Conservation (phyloP, 345 rosid genomes). For the Populus davidiana region DNA sequence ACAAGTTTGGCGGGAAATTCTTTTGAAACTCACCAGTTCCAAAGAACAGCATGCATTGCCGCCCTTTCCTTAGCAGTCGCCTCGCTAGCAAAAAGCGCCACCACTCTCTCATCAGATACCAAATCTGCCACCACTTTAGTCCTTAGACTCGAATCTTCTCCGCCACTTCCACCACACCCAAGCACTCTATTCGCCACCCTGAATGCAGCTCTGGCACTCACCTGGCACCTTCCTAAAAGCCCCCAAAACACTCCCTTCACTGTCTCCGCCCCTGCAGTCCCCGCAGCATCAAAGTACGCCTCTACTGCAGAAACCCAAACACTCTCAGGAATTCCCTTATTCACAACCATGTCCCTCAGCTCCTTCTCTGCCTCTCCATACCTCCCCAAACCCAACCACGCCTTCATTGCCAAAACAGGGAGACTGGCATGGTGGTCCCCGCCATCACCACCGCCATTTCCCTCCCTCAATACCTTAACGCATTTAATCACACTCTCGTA, state of each 20-base stretch:
- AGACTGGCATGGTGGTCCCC: slow-evolving; percentile 77
- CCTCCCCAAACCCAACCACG: slow-evolving; percentile 84
- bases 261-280: slow-evolving; percentile 92
- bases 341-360: slow-evolving; percentile 75
- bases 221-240: slow-evolving; percentile 75
- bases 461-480: slow-evolving; percentile 77
- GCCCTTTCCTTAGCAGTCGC: slow-evolving; percentile 57
- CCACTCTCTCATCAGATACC: slow-evolving; percentile 79
- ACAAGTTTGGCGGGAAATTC: not conserved
- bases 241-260: slow-evolving; percentile 83
- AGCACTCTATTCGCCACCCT: slow-evolving; percentile 67
- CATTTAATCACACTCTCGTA: slow-evolving; percentile 85
- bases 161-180: slow-evolving; percentile 45
- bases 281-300: slow-evolving; percentile 77
- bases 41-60: slow-evolving; percentile 81
- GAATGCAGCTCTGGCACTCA: slow-evolving; percentile 78
- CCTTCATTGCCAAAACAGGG: slow-evolving; percentile 98
- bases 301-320: slow-evolving; percentile 95
- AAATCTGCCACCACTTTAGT: slow-evolving; percentile 69
- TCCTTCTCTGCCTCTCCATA: slow-evolving; percentile 85
- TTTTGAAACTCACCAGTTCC: slow-evolving; percentile 62
- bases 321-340: slow-evolving; percentile 80
- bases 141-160: slow-evolving; percentile 56
- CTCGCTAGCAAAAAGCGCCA: slow-evolving; percentile 64
- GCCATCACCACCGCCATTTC: slow-evolving; percentile 33